Evolutionary conservation across 345 rosid genomes (phyloP), one percentile per base, ranked within the genome.

Genomic region (Raphanus sativus): DNA sequence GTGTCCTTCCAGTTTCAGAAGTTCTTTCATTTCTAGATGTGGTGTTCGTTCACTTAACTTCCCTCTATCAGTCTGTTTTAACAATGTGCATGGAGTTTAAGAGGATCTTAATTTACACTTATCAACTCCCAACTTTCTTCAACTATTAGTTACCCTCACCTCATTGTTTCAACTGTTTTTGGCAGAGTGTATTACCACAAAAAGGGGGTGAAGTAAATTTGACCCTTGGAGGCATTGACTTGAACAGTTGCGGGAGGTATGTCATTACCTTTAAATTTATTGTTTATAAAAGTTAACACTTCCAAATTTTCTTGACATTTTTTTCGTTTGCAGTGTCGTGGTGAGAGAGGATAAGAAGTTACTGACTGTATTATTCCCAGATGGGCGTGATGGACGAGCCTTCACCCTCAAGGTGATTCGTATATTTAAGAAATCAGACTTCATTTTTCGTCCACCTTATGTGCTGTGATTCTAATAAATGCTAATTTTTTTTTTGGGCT

Each of bases 341-440:
- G 97, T 90, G 71, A 86, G 99, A 84, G 99, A 94, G 77, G 98
- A 94, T 81, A 94, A 94, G 76, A 94, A 92, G 79, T 81, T 94
- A 75, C 81, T 94, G 84, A 94, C 99, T 70, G 98, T 94, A 45
- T 80, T 94, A 75, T 94, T 94, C 82, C 98, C 99, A 79, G 99
- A 94, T 83, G 99, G 99, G 73, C 90, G 99, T 64, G 99, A 92
- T 85, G 99, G 99, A 59, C 89, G 99, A 83, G 99, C 98, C 42
- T 94, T 94, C 83, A 94, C 99, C 69, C 96, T 94, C 72, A 94
- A 94, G 99, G 98, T 91, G 83, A 76, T 75, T 38, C 36, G 4
- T 8, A 64, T 24, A 62, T 55, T 12, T 63, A 45, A 16, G 8
- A 69, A 72, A 77, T 34, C 42, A n/a, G 54, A 10, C 67, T 73